Evolutionary conservation across 768 basidiomycete genomes (phyloP).

Genomic region (Trametes villosa): DNA sequence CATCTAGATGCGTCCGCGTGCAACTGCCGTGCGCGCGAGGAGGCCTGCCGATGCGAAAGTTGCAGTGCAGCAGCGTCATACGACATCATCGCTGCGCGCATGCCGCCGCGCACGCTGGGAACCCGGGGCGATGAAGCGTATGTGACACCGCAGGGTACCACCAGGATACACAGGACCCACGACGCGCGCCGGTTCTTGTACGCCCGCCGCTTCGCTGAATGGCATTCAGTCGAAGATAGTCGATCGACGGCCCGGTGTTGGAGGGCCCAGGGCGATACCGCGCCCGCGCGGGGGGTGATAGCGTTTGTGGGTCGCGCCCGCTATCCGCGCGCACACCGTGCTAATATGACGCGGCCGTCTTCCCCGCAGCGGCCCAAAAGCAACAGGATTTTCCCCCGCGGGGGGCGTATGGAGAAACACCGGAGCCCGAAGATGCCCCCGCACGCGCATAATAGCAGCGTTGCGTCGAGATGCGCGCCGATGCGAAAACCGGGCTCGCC

Average conservation of each 20-base stretch:
- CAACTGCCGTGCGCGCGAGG: not conserved
- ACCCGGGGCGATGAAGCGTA: slow-evolving; percentile 1
- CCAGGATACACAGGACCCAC: slow-evolving; percentile 22
- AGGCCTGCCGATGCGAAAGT: not conserved
- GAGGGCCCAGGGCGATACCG: not conserved
- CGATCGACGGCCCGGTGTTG: slow-evolving; percentile 14
- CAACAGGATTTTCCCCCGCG: slow-evolving; percentile 24
- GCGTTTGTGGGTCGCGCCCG: slow-evolving; percentile 12
- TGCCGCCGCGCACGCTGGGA: slow-evolving; percentile 8
- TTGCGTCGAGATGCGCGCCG: slow-evolving; percentile 12
- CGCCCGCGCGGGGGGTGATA: slow-evolving; percentile 1
- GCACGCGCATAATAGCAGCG: slow-evolving; percentile 11
- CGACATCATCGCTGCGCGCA: slow-evolving; percentile 10
- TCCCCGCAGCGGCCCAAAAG: slow-evolving; percentile 12
- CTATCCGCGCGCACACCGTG: not conserved
- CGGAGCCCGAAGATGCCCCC: slow-evolving; percentile 23
- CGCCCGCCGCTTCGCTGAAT: slow-evolving; percentile 17
- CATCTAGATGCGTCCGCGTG: not conserved
- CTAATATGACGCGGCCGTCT: slow-evolving; percentile 8
- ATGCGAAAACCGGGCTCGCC: slow-evolving; percentile 23
- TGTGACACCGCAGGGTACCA: slow-evolving; percentile 10
- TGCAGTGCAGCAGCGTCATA: not conserved
- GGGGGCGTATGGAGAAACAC: slow-evolving; percentile 25
- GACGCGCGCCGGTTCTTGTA: slow-evolving; percentile 14
- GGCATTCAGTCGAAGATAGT: slow-evolving; percentile 19